A percentile compares a stretch with the other conserved stretches of the same genome.
phyloP scores from a whole-genome alignment of 176 grass and related monocot genomes.

The Zoysia japonica region DNA sequence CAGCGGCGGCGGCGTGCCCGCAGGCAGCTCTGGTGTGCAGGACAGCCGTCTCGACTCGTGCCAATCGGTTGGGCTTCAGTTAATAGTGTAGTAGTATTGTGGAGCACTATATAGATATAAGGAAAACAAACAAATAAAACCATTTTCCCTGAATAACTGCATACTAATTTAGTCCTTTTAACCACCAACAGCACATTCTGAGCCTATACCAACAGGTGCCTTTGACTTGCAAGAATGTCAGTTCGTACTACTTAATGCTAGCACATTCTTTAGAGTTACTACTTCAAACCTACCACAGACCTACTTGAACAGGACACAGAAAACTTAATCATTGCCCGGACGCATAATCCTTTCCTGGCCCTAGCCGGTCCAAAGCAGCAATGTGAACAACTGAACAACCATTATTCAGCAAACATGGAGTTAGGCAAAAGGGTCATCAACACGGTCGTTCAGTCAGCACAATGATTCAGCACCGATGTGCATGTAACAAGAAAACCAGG shows the following conservation, averaged over 20 bases:
- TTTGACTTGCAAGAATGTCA: constrained; percentile 6
- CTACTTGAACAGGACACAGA: constrained; percentile 2
- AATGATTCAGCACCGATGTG: constrained; percentile 31
- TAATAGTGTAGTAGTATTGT: no score
- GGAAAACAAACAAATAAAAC: background rate
- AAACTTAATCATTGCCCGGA: background rate
- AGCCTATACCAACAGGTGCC: background rate
- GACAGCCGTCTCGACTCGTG: no score
- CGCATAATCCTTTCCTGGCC: background rate
- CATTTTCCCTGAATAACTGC: background rate
- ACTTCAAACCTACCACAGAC: background rate
- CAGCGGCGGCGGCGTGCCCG: no score
- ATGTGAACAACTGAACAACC: constrained; percentile 11
- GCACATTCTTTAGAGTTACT: background rate
- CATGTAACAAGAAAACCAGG: constrained; percentile 7
- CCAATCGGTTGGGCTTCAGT: no score
- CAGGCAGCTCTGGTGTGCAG: no score
- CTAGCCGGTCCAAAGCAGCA: background rate
- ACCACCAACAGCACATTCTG: background rate
- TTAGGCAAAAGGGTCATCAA: constrained; percentile 31
- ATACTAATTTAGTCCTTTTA: background rate
- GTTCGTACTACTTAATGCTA: background rate
- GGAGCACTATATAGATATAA: background rate
- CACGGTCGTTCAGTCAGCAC: constrained; percentile 32
- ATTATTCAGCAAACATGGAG: constrained; percentile 10